phyloP scores from a whole-genome alignment of 306 rosid species.

The Acacia confusa region DNA sequence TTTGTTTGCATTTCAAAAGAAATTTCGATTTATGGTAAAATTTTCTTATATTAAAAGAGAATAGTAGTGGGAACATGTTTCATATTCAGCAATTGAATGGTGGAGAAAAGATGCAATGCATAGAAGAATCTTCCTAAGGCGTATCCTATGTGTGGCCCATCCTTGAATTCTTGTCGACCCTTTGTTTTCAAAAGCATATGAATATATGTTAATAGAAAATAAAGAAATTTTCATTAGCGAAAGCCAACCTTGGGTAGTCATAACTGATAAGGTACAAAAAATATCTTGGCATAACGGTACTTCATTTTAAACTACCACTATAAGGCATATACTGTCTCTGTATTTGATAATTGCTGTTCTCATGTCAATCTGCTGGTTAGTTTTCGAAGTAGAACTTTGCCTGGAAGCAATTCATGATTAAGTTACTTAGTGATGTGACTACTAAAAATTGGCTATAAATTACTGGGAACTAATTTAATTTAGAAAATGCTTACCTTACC shows the following conservation, averaged over 20 bases:
- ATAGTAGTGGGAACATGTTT: slow-evolving; percentile 37
- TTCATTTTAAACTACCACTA: neutral
- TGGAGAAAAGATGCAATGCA: slow-evolving; percentile 40
- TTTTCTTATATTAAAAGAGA: slow-evolving; percentile 21
- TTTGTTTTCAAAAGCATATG: slow-evolving; percentile 30
- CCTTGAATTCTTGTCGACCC: slow-evolving; percentile 74
- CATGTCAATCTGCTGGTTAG: neutral
- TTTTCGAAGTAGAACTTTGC: slow-evolving; percentile 7
- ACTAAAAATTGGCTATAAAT: slow-evolving; percentile 33
- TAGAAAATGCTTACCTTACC: slow-evolving; percentile 43
- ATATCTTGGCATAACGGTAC: neutral
- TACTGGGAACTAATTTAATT: slow-evolving; percentile 15
- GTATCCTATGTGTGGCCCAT: slow-evolving; percentile 59
- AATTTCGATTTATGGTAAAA: slow-evolving; percentile 31
- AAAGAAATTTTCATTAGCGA: neutral
- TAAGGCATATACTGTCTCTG: neutral
- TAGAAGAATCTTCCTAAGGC: slow-evolving; percentile 44
- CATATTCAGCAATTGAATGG: slow-evolving; percentile 39
- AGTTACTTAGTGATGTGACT: slow-evolving; percentile 11
- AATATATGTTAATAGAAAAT: neutral
- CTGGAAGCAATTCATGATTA: neutral
- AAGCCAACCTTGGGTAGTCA: neutral
- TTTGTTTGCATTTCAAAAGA: slow-evolving; percentile 10
- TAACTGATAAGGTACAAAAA: neutral
- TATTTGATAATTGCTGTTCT: neutral